Conservation (phyloP, 2,329 filamentous ascomycete genomes). For the Arthroderma sp. region DNA sequence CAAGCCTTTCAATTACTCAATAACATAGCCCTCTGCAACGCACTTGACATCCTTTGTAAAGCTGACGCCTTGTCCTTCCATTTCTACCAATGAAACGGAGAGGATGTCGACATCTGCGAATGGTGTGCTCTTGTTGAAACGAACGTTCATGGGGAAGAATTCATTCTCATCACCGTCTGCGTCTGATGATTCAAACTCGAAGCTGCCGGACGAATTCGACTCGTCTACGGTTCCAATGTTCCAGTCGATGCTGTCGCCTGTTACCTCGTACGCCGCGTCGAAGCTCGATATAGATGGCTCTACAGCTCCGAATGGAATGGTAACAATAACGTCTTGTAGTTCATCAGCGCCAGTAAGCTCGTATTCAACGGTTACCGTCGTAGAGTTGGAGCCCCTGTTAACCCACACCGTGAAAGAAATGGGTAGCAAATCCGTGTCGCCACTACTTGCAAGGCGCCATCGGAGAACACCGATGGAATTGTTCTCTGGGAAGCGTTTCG, state of each 20-base stretch:
- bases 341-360: slow-evolving; percentile 71
- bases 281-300: slow-evolving; percentile 87
- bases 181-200: slow-evolving; percentile 88
- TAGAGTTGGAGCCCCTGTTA: slow-evolving; percentile 71
- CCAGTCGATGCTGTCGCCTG: slow-evolving; percentile 88
- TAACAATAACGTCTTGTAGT: slow-evolving; percentile 71
- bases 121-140: slow-evolving; percentile 73
- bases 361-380: slow-evolving; percentile 88
- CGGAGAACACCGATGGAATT: slow-evolving; percentile 84
- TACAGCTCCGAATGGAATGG: slow-evolving; percentile 71
- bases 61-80: slow-evolving; percentile 30
- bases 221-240: slow-evolving; percentile 75
- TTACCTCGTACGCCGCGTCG: slow-evolving; percentile 86
- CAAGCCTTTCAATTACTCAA: slow-evolving; percentile 23
- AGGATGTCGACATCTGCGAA: slow-evolving; percentile 83
- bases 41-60: slow-evolving; percentile 35
- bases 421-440: slow-evolving; percentile 68
- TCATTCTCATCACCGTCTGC: slow-evolving; percentile 76
- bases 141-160: slow-evolving; percentile 94
- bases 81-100: slow-evolving; percentile 30
- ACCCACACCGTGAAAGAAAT: slow-evolving; percentile 98
- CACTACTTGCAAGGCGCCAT: slow-evolving; percentile 70
- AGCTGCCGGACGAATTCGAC: slow-evolving; percentile 69
- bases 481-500: slow-evolving; percentile 85
- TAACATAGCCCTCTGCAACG: slow-evolving; percentile 31